Percentiles rank a stretch among this genome's conserved stretches.
Conservation (phyloP, 768 basidiomycete species). For the Solioccasus polychromus region DNA sequence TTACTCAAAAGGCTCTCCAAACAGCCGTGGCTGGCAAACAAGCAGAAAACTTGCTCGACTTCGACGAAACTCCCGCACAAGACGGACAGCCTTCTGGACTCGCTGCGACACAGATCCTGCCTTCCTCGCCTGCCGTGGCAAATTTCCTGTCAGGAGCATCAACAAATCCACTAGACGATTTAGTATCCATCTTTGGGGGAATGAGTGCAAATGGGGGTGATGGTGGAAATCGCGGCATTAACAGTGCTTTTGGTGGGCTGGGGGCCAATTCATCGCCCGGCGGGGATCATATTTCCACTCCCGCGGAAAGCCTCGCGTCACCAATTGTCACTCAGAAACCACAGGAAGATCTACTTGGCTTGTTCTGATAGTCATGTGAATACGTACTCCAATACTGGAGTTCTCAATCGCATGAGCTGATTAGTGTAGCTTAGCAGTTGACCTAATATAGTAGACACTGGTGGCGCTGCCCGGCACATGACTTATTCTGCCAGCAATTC, state of each 20-base stretch:
- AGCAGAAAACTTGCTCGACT: conserved; percentile 93
- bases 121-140: conserved; percentile 70
- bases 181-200: conserved; percentile 87
- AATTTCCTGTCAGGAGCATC: conserved; percentile 78
- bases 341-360: conserved; percentile 53
- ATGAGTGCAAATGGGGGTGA: conserved; percentile 32
- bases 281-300: conserved; percentile 5
- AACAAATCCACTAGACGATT: conserved; percentile 86
- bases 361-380: conserved; percentile 40
- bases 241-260: conserved; percentile 18
- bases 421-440: background rate
- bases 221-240: conserved; percentile 10
- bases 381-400: background rate
- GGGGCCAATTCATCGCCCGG: conserved; percentile 10
- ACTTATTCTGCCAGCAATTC: too few relatives aligned
- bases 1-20: conserved; percentile 81
- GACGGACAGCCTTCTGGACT: conserved; percentile 68
- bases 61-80: conserved; percentile 67
- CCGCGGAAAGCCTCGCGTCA: conserved; percentile 22
- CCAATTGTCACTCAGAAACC: conserved; percentile 29
- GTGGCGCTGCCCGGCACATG: too few relatives aligned
- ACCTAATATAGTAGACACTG: background rate
- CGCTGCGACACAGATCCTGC: conserved; percentile 71
- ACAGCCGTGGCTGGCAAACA: conserved; percentile 90
- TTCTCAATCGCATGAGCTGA: background rate